Conservation (phyloP, 2,329 filamentous ascomycete species). For the Exserohilum turcica region DNA sequence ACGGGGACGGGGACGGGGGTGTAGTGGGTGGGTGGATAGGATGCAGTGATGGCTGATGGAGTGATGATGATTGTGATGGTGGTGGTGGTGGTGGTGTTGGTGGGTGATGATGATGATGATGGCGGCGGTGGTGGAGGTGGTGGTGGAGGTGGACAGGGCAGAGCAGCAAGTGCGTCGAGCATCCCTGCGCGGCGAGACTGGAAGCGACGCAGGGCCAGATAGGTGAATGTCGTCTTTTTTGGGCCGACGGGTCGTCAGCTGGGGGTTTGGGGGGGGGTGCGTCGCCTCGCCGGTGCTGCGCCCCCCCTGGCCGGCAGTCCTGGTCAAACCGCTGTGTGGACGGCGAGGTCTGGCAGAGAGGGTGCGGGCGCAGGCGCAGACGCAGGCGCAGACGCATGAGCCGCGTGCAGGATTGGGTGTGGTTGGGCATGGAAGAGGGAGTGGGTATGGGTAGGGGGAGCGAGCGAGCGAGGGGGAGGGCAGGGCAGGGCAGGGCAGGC, state of each 20-base stretch:
- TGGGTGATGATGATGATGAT: not conserved
- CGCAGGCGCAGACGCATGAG: constrained; percentile 30
- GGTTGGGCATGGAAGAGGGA: not conserved
- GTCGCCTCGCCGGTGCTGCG: constrained; percentile 23
- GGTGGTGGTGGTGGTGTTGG: not conserved
- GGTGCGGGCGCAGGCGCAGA: not conserved
- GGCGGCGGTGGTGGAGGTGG: not conserved
- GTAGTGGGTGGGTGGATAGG: not conserved
- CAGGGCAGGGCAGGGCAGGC: too few species aligned
- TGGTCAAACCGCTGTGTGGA: not conserved
- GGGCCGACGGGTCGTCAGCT: constrained; percentile 17
- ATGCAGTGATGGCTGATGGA: not conserved
- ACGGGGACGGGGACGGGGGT: too few species aligned
- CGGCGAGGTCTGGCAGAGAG: not conserved
- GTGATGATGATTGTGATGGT: not conserved
- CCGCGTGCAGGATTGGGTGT: constrained; percentile 31
- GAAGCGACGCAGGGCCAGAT: constrained; percentile 1
- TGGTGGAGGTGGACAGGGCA: not conserved
- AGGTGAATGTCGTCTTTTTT: not conserved
- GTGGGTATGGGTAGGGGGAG: constrained; percentile 5
- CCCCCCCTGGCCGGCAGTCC: constrained; percentile 27
- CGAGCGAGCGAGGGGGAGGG: constrained; percentile 28
- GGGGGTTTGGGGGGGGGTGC: constrained; percentile 16
- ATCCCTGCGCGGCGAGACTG: constrained; percentile 16
- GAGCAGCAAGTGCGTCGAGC: not conserved